Conservation (phyloP, 495 filamentous ascomycete species). For the Xylaria sp. region DNA sequence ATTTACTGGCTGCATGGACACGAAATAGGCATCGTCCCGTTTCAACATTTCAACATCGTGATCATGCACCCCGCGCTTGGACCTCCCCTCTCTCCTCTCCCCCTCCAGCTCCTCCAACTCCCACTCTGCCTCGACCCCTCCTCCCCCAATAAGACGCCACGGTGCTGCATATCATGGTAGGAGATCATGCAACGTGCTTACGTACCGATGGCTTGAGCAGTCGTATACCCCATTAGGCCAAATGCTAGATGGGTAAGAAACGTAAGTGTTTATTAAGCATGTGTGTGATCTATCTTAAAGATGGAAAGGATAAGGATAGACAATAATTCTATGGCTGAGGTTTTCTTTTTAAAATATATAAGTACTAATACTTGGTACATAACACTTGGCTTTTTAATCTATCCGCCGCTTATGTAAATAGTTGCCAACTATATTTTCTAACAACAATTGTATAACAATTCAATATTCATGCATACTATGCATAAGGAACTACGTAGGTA, state of each 20-base stretch:
- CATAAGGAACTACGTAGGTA: no score
- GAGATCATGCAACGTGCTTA: background rate
- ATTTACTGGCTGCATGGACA: background rate
- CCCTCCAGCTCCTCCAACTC: slow-evolving; percentile 5
- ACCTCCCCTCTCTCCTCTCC: background rate
- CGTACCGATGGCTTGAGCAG: background rate
- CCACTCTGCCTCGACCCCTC: background rate
- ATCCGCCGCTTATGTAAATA: no score
- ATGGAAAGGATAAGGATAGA: background rate
- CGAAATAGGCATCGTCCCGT: background rate
- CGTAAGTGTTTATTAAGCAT: background rate
- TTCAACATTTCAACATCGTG: background rate
- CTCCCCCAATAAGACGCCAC: background rate
- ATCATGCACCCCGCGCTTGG: slow-evolving; percentile 18
- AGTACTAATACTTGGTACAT: no score
- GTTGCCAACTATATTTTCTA: no score
- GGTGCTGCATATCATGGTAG: background rate
- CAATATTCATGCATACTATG: no score
- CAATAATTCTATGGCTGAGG: background rate
- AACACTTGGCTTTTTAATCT: no score
- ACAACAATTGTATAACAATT: no score
- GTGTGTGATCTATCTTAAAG: background rate
- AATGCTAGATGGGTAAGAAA: background rate
- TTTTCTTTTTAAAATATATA: no score
- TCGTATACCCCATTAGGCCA: background rate